Percentiles rank a stretch among this genome's conserved stretches.
Conservation (phyloP, 2,329 filamentous ascomycete species). For the Colletotrichum caudatum region DNA sequence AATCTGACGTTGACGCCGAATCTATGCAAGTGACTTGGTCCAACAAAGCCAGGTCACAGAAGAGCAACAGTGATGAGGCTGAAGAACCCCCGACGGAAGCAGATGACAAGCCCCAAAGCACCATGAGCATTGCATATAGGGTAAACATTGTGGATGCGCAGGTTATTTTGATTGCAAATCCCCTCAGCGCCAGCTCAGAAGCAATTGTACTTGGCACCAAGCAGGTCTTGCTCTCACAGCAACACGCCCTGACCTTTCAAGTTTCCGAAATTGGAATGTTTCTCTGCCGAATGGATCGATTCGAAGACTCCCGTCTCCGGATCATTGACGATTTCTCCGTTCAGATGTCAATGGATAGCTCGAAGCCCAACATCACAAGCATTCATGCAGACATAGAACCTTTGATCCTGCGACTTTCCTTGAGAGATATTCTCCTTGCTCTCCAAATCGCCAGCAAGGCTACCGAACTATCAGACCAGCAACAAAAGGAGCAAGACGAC, state of each 20-base stretch:
- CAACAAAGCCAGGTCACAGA: conserved; percentile 52
- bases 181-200: conserved; percentile 88
- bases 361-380: conserved; percentile 72
- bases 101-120: conserved; percentile 48
- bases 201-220: conserved; percentile 96
- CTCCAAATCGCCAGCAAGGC: conserved; percentile 93
- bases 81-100: conserved; percentile 26
- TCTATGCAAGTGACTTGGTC: conserved; percentile 64
- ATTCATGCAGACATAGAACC: conserved; percentile 93
- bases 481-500: conserved; percentile 66
- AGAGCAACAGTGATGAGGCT: conserved; percentile 43
- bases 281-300: conserved; percentile 96
- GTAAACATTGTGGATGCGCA: conserved; percentile 97
- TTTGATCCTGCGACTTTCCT: conserved; percentile 86
- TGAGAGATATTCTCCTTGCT: conserved; percentile 93
- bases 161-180: conserved; percentile 95
- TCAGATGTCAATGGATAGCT: conserved; percentile 85
- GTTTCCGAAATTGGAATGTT: conserved; percentile 98
- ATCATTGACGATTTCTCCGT: conserved; percentile 98
- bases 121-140: conserved; percentile 85
- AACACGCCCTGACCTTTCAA: conserved; percentile 93
- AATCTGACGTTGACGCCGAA: conserved; percentile 65
- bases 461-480: conserved; percentile 82
- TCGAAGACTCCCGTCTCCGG: conserved; percentile 88
- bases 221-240: conserved; percentile 91